Conservation (phyloP, 2,329 filamentous ascomycete species). For the Monilinia laxa region DNA sequence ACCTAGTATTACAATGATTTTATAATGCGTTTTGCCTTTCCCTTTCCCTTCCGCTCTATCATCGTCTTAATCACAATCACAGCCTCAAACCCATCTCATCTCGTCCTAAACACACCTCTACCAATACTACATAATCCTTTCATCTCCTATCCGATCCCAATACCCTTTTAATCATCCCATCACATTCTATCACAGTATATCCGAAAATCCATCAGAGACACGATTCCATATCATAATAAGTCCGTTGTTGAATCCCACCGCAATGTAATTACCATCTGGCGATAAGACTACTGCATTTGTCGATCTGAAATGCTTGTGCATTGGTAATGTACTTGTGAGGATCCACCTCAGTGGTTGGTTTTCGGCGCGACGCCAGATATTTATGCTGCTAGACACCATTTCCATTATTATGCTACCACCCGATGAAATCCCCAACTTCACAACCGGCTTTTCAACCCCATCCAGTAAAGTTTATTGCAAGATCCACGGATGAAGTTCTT, state of each 20-base stretch:
- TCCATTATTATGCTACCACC: background rate
- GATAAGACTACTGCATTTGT: background rate
- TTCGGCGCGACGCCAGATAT: background rate
- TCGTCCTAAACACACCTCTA: too few relatives aligned
- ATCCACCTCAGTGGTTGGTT: background rate
- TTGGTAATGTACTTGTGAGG: background rate
- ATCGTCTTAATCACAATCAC: too few relatives aligned
- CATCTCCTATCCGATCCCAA: too few relatives aligned
- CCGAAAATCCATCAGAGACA: background rate
- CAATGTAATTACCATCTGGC: background rate
- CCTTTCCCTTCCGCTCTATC: too few relatives aligned
- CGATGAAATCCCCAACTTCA: background rate
- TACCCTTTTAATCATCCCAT: too few relatives aligned
- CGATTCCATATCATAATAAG: slow-evolving; percentile 22
- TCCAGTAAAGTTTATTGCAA: background rate
- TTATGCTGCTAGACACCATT: background rate
- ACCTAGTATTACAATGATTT: too few relatives aligned
- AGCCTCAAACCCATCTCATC: too few relatives aligned
- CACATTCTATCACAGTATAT: too few relatives aligned
- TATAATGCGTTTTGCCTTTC: too few relatives aligned
- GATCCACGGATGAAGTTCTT: background rate
- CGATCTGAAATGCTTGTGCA: too few relatives aligned
- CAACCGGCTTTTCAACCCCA: background rate
- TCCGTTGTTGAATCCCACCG: background rate
- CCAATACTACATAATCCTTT: too few relatives aligned